Percentiles rank a stretch among this genome's conserved stretches.
These are phyloP conservation scores for Ambrosiella xylebori DNA, from an alignment of 2,329 filamentous ascomycete genomes.

Conservation along the genomic window DNA sequence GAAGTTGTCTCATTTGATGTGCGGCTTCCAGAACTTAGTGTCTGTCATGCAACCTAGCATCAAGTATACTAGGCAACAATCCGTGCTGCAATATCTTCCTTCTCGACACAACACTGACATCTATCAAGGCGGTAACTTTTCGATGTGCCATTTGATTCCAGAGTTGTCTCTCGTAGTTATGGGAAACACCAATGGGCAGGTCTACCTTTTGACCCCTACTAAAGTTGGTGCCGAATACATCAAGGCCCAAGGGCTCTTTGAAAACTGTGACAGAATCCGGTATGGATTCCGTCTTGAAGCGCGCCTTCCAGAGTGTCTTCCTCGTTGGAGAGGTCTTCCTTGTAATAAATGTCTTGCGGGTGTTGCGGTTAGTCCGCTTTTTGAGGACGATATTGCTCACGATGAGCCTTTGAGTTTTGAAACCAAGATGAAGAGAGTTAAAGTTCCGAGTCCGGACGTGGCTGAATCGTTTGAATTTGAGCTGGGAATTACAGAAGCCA, in stretches of 20 bases:
- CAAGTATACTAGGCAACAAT: background rate
- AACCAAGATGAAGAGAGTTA: too few relatives aligned
- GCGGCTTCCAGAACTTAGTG: too few relatives aligned
- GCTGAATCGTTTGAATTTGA: too few relatives aligned
- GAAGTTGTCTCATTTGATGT: too few relatives aligned
- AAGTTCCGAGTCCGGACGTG: background rate
- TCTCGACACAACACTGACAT: background rate
- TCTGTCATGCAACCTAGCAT: too few relatives aligned
- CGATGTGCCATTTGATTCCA: slow-evolving; percentile 34
- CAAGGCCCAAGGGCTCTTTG: background rate
- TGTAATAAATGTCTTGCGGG: slow-evolving; percentile 42
- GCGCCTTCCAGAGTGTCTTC: slow-evolving; percentile 29
- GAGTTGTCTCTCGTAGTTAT: slow-evolving; percentile 53
- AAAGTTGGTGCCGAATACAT: slow-evolving; percentile 13
- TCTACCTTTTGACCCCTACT: slow-evolving; percentile 42
- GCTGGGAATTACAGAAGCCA: too few relatives aligned
- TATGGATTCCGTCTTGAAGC: slow-evolving; percentile 36
- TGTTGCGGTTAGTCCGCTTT: slow-evolving; percentile 49
- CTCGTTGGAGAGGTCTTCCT: slow-evolving; percentile 28
- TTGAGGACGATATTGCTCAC: slow-evolving; percentile 23
- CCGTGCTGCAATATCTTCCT: background rate
- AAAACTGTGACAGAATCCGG: background rate
- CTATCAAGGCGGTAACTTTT: background rate
- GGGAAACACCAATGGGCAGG: slow-evolving; percentile 49
- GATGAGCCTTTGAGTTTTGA: background rate